Evolutionary conservation across 805 yeast genomes (phyloP).

Genomic region (Deakozyma indianensis): DNA sequence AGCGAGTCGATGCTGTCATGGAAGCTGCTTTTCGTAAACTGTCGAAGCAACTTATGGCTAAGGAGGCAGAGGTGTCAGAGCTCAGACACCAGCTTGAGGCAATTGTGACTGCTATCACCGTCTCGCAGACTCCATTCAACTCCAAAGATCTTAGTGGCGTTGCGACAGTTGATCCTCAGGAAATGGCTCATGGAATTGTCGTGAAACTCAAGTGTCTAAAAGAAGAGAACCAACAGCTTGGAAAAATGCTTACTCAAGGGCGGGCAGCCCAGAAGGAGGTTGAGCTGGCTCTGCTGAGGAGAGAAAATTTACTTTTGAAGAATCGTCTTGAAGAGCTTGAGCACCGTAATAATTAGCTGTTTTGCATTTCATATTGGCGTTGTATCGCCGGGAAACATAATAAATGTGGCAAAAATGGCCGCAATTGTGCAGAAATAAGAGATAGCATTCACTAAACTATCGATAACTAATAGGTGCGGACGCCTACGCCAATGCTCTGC

Average conservation of each 20-base stretch:
- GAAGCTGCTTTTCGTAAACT: constrained; percentile 36
- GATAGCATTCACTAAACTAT: too few relatives aligned
- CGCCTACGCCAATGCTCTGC: too few relatives aligned
- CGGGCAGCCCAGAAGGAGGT: constrained; percentile 56
- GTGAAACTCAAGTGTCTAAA: constrained; percentile 44
- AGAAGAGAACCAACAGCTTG: constrained; percentile 55
- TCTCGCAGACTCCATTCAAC: constrained; percentile 11
- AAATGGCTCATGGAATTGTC: constrained; percentile 58
- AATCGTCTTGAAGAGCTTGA: constrained; percentile 6
- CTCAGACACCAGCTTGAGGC: constrained; percentile 53
- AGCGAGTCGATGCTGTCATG: too few relatives aligned
- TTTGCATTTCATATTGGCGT: neutral
- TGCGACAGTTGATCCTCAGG: constrained; percentile 40
- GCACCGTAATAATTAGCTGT: neutral
- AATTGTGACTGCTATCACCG: constrained; percentile 31
- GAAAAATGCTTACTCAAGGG: constrained; percentile 59
- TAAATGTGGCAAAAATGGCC: too few relatives aligned
- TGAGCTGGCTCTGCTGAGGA: constrained; percentile 46
- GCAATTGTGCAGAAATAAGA: too few relatives aligned
- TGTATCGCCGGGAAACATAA: too few relatives aligned
- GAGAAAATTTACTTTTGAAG: constrained; percentile 34
- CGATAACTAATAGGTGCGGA: too few relatives aligned
- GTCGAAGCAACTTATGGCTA: constrained; percentile 32
- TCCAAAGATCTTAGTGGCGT: constrained; percentile 15
- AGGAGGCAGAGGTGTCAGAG: constrained; percentile 39